Conservation (phyloP, 1,284 basidiomycete species). For the Trichosporon coremiiforme region DNA sequence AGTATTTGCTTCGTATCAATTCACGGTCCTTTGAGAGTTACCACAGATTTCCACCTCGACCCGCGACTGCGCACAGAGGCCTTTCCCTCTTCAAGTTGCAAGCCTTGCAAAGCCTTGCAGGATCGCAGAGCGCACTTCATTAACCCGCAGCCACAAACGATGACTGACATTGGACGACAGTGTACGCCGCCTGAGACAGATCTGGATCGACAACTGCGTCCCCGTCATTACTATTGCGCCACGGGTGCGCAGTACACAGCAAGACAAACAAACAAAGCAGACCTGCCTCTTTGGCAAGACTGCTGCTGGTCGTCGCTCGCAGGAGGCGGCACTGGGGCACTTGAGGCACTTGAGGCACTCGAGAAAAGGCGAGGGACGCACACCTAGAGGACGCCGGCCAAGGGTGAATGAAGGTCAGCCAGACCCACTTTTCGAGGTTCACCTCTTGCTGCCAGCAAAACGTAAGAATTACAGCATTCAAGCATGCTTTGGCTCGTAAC, state of each 20-base stretch:
- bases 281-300: too few relatives aligned
- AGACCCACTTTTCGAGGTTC: neutral
- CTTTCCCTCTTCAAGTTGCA: neutral
- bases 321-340: neutral
- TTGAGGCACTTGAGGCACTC: neutral
- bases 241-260: neutral
- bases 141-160: neutral
- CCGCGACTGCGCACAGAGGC: neutral
- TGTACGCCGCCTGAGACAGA: neutral
- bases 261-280: too few relatives aligned
- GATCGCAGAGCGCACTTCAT: neutral
- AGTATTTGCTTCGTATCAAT: conserved; percentile 7
- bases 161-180: neutral
- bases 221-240: neutral
- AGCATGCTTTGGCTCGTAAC: conserved; percentile 14
- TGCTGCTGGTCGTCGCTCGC: too few relatives aligned
- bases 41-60: neutral
- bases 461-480: conserved; percentile 5
- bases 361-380: neutral
- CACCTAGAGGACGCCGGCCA: neutral
- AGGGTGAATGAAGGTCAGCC: neutral
- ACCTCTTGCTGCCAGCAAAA: neutral
- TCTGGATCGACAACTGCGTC: neutral
- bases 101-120: too few relatives aligned
- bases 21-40: conserved; percentile 8